Base-by-base conservation (phyloP, 1,139 yeast genomes). In the Pichia sp. region DNA sequence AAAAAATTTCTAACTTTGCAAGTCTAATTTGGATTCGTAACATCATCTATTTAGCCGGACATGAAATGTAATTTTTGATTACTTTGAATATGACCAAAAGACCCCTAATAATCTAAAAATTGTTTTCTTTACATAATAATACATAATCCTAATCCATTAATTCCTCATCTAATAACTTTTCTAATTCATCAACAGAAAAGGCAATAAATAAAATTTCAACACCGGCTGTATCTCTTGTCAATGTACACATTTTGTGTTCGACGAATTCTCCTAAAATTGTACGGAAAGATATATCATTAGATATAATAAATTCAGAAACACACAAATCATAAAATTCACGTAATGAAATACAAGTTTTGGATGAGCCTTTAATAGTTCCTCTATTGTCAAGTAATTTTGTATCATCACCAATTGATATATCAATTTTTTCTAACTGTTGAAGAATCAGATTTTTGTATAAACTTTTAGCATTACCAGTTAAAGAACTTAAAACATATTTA, bases 201-300 rank as follows among this genome's bases (percentile, higher is more conserved):
- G 96, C 95, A 16, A 89, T 74, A 64, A 71, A 87, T 0, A 87
- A 71, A 41, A 78, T 69, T 57, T 90, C 97, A 0, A 73, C 69
- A 6, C 97, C 97, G 0, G 80, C 57, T 4, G 70, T 70, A 56
- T 83, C 84, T 56, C 79, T 81, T 1, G 78, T 67, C 31, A 84
- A 59, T 3, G 66, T 70, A 42, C 94, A 85, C 96, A 94, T 89
- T 55, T 85, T 85, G 62, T 92, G 99, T 61, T 92, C 98, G 34
- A 82, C 71, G 56, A 87, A 94, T 64, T 92, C 98, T 20, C 83
- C 78, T 40, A 92, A 67, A 74, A 90, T 80, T 0, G 92, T 80
- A 51, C 96, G 68, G 59, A 90, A 83, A 37, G 82, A 82, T 47
- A 83, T 76, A 56, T 89, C 96, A 60, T 86, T 87, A 22, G 94